Evolutionary conservation across 1,139 yeast species (phyloP).

Genomic region (Blastobotrys niveus): DNA sequence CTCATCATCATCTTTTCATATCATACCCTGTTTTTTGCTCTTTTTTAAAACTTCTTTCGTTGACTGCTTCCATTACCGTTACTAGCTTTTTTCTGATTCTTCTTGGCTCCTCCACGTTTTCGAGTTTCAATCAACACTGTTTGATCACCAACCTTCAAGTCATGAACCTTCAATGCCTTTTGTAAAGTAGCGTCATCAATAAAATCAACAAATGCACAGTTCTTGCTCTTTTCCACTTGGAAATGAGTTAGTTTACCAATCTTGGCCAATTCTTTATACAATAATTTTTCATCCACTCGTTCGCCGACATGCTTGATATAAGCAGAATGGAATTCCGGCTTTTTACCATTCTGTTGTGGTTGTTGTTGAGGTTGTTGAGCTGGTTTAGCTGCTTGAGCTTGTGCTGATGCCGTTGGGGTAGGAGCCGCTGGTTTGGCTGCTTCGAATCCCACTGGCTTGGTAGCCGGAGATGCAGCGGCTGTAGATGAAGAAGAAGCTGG

Average conservation of each 20-base stretch:
- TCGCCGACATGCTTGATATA: slow-evolving; percentile 35
- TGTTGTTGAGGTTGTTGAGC: slow-evolving; percentile 9
- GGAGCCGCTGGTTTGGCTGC: slow-evolving; percentile 4
- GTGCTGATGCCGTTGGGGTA: background rate
- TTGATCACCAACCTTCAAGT: slow-evolving; percentile 30
- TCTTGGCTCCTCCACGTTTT: slow-evolving; percentile 28
- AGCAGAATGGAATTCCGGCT: slow-evolving; percentile 33
- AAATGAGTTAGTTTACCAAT: slow-evolving; percentile 36
- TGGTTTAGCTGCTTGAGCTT: background rate
- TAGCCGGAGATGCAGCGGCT: slow-evolving; percentile 6
- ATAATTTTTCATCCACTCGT: slow-evolving; percentile 28
- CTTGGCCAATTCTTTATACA: slow-evolving; percentile 30
- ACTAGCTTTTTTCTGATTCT: slow-evolving; percentile 11
- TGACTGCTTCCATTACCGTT: slow-evolving; percentile 11
- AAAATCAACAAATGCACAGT: slow-evolving; percentile 39
- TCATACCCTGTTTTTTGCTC: background rate
- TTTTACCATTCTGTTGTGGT: slow-evolving; percentile 7
- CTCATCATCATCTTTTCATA: background rate
- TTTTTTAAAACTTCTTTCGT: slow-evolving; percentile 8
- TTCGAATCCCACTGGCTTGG: background rate
- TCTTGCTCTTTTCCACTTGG: slow-evolving; percentile 33
- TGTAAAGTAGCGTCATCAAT: slow-evolving; percentile 31
- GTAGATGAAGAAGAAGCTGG: background rate
- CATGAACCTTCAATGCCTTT: slow-evolving; percentile 32
- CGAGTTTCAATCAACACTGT: slow-evolving; percentile 32